These are phyloP conservation scores for Zygoascus ofunaensis DNA, from an alignment of 805 yeast species.

Conservation along the genomic window DNA sequence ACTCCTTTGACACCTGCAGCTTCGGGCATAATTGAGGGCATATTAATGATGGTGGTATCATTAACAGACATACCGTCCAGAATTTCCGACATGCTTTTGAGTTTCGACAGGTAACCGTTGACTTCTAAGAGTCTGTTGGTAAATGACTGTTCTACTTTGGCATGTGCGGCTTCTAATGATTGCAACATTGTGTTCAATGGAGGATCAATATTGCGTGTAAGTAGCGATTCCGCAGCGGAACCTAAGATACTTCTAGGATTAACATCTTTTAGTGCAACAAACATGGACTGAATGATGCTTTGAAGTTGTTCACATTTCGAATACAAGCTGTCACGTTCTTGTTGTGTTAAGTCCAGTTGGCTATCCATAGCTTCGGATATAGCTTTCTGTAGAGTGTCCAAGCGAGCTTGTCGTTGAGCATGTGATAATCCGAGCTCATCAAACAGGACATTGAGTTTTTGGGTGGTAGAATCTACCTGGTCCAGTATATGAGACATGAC, in stretches of 20 bases:
- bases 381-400: slow-evolving; percentile 20
- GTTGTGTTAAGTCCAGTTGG: slow-evolving; percentile 21
- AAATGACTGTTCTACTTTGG: slow-evolving; percentile 15
- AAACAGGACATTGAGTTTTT: slow-evolving; percentile 21
- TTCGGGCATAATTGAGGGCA: no score
- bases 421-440: slow-evolving; percentile 18
- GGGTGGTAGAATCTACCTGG: slow-evolving; percentile 21
- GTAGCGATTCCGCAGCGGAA: slow-evolving; percentile 4
- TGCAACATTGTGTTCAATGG: slow-evolving; percentile 16
- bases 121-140: slow-evolving; percentile 16
- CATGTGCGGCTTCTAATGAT: slow-evolving; percentile 13
- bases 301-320: slow-evolving; percentile 18
- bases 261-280: slow-evolving; percentile 16
- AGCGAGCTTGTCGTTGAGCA: slow-evolving; percentile 20
- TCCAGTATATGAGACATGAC: not conserved
- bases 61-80: slow-evolving; percentile 19
- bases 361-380: slow-evolving; percentile 22
- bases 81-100: slow-evolving; percentile 13
- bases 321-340: slow-evolving; percentile 21
- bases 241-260: slow-evolving; percentile 10
- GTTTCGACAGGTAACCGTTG: slow-evolving; percentile 11
- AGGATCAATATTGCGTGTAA: slow-evolving; percentile 12
- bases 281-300: slow-evolving; percentile 17
- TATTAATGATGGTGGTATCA: slow-evolving; percentile 6
- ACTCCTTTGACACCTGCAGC: slow-evolving; percentile 6